A percentile compares a stretch with the other conserved stretches of the same genome.
These are phyloP conservation scores for Leccinum incarnatum DNA, from an alignment of 768 basidiomycete species.

Conservation along the genomic window DNA sequence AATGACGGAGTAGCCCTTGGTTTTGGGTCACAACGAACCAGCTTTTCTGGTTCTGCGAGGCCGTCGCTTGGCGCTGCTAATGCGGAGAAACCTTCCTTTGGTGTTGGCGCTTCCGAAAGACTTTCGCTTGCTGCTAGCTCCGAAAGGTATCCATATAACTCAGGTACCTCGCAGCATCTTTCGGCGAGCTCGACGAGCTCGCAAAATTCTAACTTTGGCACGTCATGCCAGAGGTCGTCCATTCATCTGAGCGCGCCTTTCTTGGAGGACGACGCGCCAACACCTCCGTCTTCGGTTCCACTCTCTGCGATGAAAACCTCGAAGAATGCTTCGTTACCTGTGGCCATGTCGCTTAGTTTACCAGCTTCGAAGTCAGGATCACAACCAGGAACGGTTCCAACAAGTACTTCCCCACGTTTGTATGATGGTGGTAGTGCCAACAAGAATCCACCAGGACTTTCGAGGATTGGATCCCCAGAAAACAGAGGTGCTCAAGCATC, in stretches of 20 bases:
- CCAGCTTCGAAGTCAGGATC: constrained; percentile 13
- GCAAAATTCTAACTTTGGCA: constrained; percentile 5
- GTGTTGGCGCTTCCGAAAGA: constrained; percentile 16
- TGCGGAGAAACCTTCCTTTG: constrained; percentile 20
- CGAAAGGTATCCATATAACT: constrained; percentile 12
- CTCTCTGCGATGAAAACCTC: constrained; percentile 2
- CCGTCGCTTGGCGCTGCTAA: constrained; percentile 17
- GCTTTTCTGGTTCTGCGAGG: constrained; percentile 17
- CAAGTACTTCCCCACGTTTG: constrained; percentile 11
- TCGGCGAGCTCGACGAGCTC: constrained; percentile 1
- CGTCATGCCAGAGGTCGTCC: constrained; percentile 14
- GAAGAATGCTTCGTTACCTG: constrained; percentile 12
- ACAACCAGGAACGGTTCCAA: constrained; percentile 7
- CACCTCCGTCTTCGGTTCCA: constrained; percentile 8
- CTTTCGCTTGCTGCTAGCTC: constrained; percentile 15
- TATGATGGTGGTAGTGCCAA: background rate
- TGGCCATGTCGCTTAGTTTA: constrained; percentile 15
- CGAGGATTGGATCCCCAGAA: constrained; percentile 21
- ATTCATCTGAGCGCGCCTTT: constrained; percentile 4
- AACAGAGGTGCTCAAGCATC: constrained; percentile 6
- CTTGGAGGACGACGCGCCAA: constrained; percentile 18
- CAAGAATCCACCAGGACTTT: constrained; percentile 11
- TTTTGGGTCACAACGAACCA: constrained; percentile 22
- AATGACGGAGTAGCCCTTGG: constrained; percentile 17
- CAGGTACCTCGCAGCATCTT: constrained; percentile 12